These are phyloP conservation scores for Onygenales sp. DNA, from an alignment of 2,329 filamentous ascomycete genomes.

Conservation along the genomic window DNA sequence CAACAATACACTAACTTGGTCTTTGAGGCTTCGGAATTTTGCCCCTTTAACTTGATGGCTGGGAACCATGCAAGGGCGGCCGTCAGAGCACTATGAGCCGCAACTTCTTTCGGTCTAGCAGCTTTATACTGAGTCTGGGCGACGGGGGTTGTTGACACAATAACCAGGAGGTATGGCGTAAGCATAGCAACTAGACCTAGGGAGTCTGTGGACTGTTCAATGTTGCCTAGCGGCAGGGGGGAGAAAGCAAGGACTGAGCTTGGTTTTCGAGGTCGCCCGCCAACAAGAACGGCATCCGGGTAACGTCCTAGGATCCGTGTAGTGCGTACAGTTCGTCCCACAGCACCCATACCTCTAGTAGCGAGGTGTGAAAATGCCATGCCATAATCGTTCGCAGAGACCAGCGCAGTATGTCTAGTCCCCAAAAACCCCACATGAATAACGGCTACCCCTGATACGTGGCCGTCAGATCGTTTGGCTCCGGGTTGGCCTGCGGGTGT, in stretches of 20 bases:
- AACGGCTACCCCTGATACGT: slow-evolving; percentile 66
- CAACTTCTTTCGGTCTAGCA: slow-evolving; percentile 79
- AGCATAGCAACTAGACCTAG: slow-evolving; percentile 91
- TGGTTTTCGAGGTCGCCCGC: slow-evolving; percentile 66
- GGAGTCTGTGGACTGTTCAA: slow-evolving; percentile 75
- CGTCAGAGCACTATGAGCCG: slow-evolving; percentile 81
- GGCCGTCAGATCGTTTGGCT: slow-evolving; percentile 65
- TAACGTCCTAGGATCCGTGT: slow-evolving; percentile 87
- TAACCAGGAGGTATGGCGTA: slow-evolving; percentile 88
- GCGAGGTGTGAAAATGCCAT: slow-evolving; percentile 99
- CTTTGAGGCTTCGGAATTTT: slow-evolving; percentile 56
- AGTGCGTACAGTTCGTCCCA: slow-evolving; percentile 79
- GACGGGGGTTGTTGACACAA: slow-evolving; percentile 92
- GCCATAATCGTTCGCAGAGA: slow-evolving; percentile 86
- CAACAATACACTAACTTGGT: slow-evolving; percentile 93
- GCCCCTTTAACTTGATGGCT: slow-evolving; percentile 78
- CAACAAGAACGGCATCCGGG: slow-evolving; percentile 56
- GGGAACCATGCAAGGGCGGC: slow-evolving; percentile 97
- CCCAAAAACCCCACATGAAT: slow-evolving; percentile 92
- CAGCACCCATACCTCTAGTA: slow-evolving; percentile 75
- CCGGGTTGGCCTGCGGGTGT: slow-evolving; percentile 57
- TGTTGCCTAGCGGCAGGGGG: slow-evolving; percentile 83
- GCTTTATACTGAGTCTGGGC: slow-evolving; percentile 96
- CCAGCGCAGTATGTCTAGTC: slow-evolving; percentile 83
- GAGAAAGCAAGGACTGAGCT: slow-evolving; percentile 92